Evolutionary conservation across 805 yeast genomes (phyloP), one percentile per base, ranked within the genome.

Genomic region (Wickerhamiella alocasiicola): DNA sequence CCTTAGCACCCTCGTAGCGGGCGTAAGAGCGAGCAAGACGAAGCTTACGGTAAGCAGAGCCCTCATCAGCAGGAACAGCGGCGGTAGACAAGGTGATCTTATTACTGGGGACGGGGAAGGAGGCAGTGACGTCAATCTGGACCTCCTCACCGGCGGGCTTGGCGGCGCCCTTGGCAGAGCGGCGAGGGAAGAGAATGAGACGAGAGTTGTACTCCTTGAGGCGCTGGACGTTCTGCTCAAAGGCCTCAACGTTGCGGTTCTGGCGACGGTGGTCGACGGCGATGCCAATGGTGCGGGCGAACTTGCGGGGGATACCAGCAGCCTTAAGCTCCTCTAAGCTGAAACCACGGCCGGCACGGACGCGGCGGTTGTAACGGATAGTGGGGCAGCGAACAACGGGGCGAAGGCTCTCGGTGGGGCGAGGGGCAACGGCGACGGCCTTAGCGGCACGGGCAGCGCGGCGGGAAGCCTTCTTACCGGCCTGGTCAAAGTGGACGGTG

Each of bases 181-280:
- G 82, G 70, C 81, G 77, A 74, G 91, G 95, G 74, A 91, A 87
- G 64, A 91, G 78, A 61, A 91, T 87, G 68, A 91, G 76, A 72
- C 88, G 87, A 62, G 94, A 72, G 72, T 79, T 75, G 93, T 84
- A 91, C 70, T 83, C 95, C 74, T 82, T 72, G 68, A 91, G 80
- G 78, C 98, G 84, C 67, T 77, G 82, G 62, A 91, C 96, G 73
- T 91, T 91, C 58, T 75, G 71, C 66, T 88, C 91, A 60, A 85
- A 83, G 63, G 81, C 85, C 75, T 87, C 98, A 61, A 81, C 81
- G 61, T 87, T 78, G 76, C 83, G 87, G 94, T 91, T 91, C 67
- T 80, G 88, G 74, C 98, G 87, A 78, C 98, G 88, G 88, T 83
- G 94, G 76, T 91, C 98, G 64, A 88, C 97, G 60, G 98, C 84